Percentiles rank a stretch among this genome's conserved stretches.
Evolutionary conservation across 768 basidiomycete genomes (phyloP).

Genomic region (Peribolospora baueri): DNA sequence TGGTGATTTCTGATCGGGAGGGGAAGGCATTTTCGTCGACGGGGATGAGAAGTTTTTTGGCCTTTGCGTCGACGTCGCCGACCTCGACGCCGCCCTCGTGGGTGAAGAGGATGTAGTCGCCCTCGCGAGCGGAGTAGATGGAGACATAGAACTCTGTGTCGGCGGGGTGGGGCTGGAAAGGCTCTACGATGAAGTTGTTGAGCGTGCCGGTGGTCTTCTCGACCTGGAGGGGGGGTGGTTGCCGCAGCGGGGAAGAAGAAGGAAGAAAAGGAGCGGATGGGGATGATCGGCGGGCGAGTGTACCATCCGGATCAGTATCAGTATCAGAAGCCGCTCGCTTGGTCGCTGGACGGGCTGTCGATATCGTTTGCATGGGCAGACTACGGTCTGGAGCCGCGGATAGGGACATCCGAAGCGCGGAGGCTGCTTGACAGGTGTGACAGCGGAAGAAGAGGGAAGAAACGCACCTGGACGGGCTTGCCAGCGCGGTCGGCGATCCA

Average conservation of each 20-base stretch:
- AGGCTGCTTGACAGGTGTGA: conserved; percentile 2
- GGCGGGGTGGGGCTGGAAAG: conserved; percentile 87
- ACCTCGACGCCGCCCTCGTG: conserved; percentile 97
- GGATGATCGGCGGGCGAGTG: not conserved
- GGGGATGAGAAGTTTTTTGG: conserved; percentile 61
- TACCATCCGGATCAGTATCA: not conserved
- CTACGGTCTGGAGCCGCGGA: not conserved
- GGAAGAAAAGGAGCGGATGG: not conserved
- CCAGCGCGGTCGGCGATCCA: conserved; percentile 80
- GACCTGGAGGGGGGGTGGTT: conserved; percentile 29
- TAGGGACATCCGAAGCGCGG: not conserved
- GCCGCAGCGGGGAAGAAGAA: not conserved
- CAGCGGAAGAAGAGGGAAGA: conserved; percentile 9
- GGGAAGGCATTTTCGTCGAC: conserved; percentile 53
- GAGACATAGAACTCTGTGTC: conserved; percentile 95
- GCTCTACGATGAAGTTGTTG: conserved; percentile 94
- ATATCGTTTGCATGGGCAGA: not conserved
- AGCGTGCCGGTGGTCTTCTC: conserved; percentile 84
- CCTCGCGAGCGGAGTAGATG: conserved; percentile 82
- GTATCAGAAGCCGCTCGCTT: conserved; percentile 6
- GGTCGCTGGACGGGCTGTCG: conserved; percentile 8
- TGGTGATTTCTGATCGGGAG: conserved; percentile 45
- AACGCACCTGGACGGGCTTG: conserved; percentile 61
- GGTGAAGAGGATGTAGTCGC: conserved; percentile 91
- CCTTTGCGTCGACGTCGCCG: conserved; percentile 94